Evolutionary conservation across 257 asterid species (phyloP), one percentile per base, ranked within the genome.

Genomic region (Capsicum baccatum): DNA sequence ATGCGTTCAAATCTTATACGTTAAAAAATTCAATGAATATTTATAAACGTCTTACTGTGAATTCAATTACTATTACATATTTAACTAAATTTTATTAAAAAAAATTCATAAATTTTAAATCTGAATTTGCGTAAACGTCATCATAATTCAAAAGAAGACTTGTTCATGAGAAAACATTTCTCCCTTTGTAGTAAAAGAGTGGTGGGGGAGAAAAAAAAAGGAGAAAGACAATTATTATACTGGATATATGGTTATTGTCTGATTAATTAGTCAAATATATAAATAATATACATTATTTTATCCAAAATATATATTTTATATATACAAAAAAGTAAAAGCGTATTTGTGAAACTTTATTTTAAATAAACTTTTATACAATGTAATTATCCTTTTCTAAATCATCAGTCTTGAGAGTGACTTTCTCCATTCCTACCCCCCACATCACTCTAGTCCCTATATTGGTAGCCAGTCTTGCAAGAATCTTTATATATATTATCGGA

Each of bases 401-500:
- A 39, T 39, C 14, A 68, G 78, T 14, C 1, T 64, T 70, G 79
- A 42, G 26, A 70, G 16, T 42, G 79, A 42, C 11, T 26, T 47
- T 69, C 56, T 42, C 9, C 79, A 42, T 17, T 70, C 33, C 9
- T 17, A 42, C 2, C 42, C 57, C 9, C 26, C 6, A 10, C 58
- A n/a, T 71, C 79, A 71, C 11, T 47, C 39, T 42, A 42, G 6
- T 42, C 47, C 47, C 6, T n/a, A n/a, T 71, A 71, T 71, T 71
- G 39, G 17, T 47, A 47, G 58, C 79, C 79, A 71, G 11, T n/a
- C 9, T 71, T 71, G 79, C 58, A 47, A 63, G 79, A 11, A 70
- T 44, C 37, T 39, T 69, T 3, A 13, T 42, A 26, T 26, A 69
- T 9, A 17, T 16, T 5, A 21, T 63, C 16, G 4, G 9, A 0